Conservation (phyloP, 352 stramenopile genomes). For the Discostella stelligera region DNA sequence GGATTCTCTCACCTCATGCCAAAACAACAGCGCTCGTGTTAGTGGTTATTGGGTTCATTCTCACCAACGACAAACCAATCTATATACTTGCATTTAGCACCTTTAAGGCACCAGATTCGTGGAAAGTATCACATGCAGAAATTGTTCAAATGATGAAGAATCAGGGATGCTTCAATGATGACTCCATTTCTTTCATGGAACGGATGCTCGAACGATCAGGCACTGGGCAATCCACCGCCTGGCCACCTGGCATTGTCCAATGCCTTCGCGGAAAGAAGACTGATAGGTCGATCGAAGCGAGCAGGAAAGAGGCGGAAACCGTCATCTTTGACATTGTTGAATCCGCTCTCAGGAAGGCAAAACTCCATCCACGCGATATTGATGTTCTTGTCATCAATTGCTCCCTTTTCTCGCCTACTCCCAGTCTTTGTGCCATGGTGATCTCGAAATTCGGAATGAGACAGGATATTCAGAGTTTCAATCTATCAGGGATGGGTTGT, state of each 20-base stretch:
- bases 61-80: slow-evolving; percentile 78
- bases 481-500: slow-evolving; percentile 88
- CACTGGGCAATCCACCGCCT: slow-evolving; percentile 85
- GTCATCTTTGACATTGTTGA: slow-evolving; percentile 86
- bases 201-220: slow-evolving; percentile 83
- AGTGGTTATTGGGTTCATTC: slow-evolving; percentile 61
- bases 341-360: slow-evolving; percentile 83
- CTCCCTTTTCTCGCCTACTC: slow-evolving; percentile 87
- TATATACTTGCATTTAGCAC: slow-evolving; percentile 86
- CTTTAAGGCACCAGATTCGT: slow-evolving; percentile 85
- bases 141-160: slow-evolving; percentile 85
- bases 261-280: slow-evolving; percentile 72
- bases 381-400: slow-evolving; percentile 90
- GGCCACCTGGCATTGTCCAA: slow-evolving; percentile 85
- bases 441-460: slow-evolving; percentile 83
- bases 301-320: slow-evolving; percentile 83
- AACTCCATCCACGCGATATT: slow-evolving; percentile 83
- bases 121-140: slow-evolving; percentile 83
- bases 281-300: slow-evolving; percentile 82
- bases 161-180: slow-evolving; percentile 84
- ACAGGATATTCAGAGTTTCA: slow-evolving; percentile 84
- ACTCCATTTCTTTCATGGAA: slow-evolving; percentile 84
- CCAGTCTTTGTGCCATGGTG: slow-evolving; percentile 87
- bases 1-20: slow-evolving; percentile 62
- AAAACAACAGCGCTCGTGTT: slow-evolving; percentile 72